Evolutionary conservation across 108 stramenopile genomes (phyloP).

Genomic region (Pseudonitzschia multistriata): DNA sequence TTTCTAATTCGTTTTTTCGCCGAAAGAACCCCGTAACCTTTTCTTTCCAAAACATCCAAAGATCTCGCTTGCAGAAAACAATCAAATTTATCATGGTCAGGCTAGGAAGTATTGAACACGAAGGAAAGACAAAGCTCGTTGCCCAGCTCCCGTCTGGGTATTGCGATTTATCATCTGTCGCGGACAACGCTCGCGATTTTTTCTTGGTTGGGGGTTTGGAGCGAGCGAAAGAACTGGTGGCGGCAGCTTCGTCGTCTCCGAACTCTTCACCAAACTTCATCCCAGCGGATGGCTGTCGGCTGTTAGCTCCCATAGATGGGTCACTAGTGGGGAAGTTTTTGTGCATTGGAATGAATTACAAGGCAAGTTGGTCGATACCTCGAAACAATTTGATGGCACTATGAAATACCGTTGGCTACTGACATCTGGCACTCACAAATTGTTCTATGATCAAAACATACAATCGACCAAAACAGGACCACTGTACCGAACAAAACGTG

Average conservation of each 20-base stretch:
- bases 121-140: slow-evolving; percentile 12
- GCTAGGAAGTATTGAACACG: slow-evolving; percentile 22
- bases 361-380: background rate
- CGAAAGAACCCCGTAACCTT: no score
- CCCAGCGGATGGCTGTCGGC: slow-evolving; percentile 11
- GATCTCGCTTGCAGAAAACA: no score
- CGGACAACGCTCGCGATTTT: slow-evolving; percentile 38
- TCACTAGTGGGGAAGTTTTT: slow-evolving; percentile 51
- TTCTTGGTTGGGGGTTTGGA: slow-evolving; percentile 24
- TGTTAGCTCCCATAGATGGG: slow-evolving; percentile 50
- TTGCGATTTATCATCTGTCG: slow-evolving; percentile 44
- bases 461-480: slow-evolving; percentile 17
- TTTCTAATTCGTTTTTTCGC: no score
- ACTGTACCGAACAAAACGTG: slow-evolving; percentile 52
- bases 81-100: slow-evolving; percentile 19
- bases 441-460: background rate
- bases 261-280: slow-evolving; percentile 7
- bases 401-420: background rate
- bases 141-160: slow-evolving; percentile 23
- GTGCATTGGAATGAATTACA: slow-evolving; percentile 69
- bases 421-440: background rate
- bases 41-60: no score
- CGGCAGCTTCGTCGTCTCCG: slow-evolving; percentile 13
- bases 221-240: slow-evolving; percentile 34
- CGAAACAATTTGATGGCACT: no score